These are phyloP conservation scores for Nothomitra cinnamomea DNA, from an alignment of 2,329 filamentous ascomycete species.

Conservation along the genomic window DNA sequence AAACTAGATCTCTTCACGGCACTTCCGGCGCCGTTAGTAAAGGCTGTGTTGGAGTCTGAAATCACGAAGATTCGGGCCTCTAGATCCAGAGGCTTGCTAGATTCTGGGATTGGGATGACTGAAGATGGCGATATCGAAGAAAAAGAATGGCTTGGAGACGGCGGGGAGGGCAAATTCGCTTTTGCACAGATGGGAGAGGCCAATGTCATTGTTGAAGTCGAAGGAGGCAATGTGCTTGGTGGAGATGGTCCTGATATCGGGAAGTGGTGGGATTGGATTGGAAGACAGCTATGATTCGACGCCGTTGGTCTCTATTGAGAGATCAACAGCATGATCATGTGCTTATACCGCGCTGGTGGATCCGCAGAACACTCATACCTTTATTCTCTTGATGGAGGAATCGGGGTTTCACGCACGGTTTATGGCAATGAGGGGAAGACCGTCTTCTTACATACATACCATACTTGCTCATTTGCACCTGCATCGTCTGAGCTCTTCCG, in stretches of 20 bases:
- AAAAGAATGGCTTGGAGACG: slow-evolving; percentile 72
- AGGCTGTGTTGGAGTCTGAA: slow-evolving; percentile 59
- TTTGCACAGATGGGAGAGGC: slow-evolving; percentile 75
- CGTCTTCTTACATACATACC: too few species aligned
- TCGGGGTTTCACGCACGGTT: too few species aligned
- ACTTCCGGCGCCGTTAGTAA: slow-evolving; percentile 61
- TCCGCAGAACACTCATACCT: too few species aligned
- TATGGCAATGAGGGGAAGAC: too few species aligned
- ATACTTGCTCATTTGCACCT: too few species aligned
- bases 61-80: slow-evolving; percentile 61
- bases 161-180: slow-evolving; percentile 57
- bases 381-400: too few species aligned
- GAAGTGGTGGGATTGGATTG: slow-evolving; percentile 87
- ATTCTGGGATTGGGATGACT: slow-evolving; percentile 57
- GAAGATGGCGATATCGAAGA: slow-evolving; percentile 45
- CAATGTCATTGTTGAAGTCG: slow-evolving; percentile 58
- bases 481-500: too few species aligned
- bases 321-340: background rate
- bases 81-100: slow-evolving; percentile 63
- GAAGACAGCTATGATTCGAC: slow-evolving; percentile 47
- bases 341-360: too few species aligned
- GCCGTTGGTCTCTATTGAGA: background rate
- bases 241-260: slow-evolving; percentile 51
- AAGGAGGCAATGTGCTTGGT: slow-evolving; percentile 53
- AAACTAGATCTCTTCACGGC: slow-evolving; percentile 94